Evolutionary conservation across 805 yeast species (phyloP).

Genomic region (Ogataea saltuana): DNA sequence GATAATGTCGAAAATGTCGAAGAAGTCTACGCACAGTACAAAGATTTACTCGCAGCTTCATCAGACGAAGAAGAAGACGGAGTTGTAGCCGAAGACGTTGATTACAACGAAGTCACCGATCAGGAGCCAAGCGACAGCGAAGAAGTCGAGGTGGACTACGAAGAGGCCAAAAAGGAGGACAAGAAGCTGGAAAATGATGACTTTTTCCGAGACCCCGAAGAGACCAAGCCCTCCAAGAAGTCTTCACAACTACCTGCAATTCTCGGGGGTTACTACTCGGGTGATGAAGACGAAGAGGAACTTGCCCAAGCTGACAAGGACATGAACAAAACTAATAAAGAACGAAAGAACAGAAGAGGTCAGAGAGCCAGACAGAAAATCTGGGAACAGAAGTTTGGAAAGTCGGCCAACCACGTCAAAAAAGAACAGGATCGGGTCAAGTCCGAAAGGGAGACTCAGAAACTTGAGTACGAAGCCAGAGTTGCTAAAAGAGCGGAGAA

Average conservation of each 20-base stretch:
- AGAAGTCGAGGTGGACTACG: slow-evolving; percentile 37
- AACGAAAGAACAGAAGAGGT: slow-evolving; percentile 88
- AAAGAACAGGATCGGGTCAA: slow-evolving; percentile 57
- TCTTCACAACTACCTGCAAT: slow-evolving; percentile 72
- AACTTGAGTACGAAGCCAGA: slow-evolving; percentile 71
- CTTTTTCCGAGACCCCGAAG: slow-evolving; percentile 36
- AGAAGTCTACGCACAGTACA: slow-evolving; percentile 28
- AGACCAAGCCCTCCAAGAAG: too few species aligned
- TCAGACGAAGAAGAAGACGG: slow-evolving; percentile 45
- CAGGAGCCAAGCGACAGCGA: slow-evolving; percentile 50
- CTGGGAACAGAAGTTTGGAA: slow-evolving; percentile 91
- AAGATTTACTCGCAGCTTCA: slow-evolving; percentile 41
- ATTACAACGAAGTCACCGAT: slow-evolving; percentile 66
- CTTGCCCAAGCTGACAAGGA: slow-evolving; percentile 43
- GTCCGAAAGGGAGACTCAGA: slow-evolving; percentile 59
- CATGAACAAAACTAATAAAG: slow-evolving; percentile 49
- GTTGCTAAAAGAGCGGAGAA: slow-evolving; percentile 63
- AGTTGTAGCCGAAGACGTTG: slow-evolving; percentile 31
- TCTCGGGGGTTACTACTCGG: slow-evolving; percentile 80
- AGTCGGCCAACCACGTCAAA: slow-evolving; percentile 77
- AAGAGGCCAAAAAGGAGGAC: slow-evolving; percentile 52
- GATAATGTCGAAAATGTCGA: slow-evolving; percentile 9
- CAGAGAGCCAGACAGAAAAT: slow-evolving; percentile 96
- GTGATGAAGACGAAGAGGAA: slow-evolving; percentile 67
- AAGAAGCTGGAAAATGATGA: slow-evolving; percentile 38